Conservation (phyloP, 306 rosid genomes). For the Leucaena leucocephala region DNA sequence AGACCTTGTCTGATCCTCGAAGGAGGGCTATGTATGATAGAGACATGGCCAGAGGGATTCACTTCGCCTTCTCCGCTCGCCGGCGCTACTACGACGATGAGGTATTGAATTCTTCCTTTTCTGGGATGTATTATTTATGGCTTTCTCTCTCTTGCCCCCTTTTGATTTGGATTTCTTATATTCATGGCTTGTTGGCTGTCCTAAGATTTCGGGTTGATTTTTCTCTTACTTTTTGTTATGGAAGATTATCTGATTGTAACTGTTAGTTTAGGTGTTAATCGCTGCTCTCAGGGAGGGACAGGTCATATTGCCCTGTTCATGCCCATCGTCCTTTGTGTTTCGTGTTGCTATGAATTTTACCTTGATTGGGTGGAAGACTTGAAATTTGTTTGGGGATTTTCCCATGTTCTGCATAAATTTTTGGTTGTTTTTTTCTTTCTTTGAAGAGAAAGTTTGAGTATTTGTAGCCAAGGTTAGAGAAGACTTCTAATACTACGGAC, state of each 20-base stretch:
- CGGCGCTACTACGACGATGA: slow-evolving; percentile 41
- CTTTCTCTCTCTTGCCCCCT: not conserved
- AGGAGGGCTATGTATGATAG: slow-evolving; percentile 70
- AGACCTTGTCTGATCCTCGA: slow-evolving; percentile 75
- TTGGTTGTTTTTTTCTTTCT: not conserved
- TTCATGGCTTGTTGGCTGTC: not conserved
- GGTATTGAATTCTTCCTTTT: slow-evolving; percentile 31
- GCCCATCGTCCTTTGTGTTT: not conserved
- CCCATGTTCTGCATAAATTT: not conserved
- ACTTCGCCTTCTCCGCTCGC: slow-evolving; percentile 74
- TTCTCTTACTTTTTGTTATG: not conserved
- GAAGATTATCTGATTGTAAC: not conserved
- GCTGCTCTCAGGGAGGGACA: not conserved
- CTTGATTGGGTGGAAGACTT: slow-evolving; percentile 7
- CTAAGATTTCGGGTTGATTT: not conserved
- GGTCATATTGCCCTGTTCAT: not conserved
- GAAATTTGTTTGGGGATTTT: slow-evolving; percentile 21
- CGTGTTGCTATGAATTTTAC: not conserved
- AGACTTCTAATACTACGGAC: not conserved
- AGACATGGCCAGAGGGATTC: slow-evolving; percentile 74
- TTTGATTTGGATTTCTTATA: not conserved
- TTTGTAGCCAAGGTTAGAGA: not conserved
- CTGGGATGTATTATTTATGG: not conserved
- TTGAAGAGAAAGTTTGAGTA: slow-evolving; percentile 13
- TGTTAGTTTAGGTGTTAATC: not conserved